Evolutionary conservation across 2,329 filamentous ascomycete species (phyloP).

Genomic region (Colletotrichum sojae): DNA sequence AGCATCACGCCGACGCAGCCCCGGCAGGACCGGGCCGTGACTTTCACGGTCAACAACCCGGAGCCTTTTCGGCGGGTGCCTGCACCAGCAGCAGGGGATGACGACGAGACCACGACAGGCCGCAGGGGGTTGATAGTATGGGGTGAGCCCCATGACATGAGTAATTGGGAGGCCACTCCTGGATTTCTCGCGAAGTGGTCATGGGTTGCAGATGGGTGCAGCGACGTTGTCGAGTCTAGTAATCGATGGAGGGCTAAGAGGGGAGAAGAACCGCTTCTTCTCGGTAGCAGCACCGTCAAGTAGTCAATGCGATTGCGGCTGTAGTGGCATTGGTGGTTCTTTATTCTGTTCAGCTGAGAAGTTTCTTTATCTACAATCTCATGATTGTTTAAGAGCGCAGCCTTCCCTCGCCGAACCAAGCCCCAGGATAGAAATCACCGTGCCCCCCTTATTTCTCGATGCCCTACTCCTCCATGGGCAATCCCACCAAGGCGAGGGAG

Average conservation of each 20-base stretch:
- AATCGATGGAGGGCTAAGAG: conserved; percentile 43
- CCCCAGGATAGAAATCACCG: neutral
- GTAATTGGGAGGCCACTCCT: conserved; percentile 45
- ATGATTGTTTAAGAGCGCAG: too few species aligned
- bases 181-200: conserved; percentile 44
- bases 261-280: conserved; percentile 41
- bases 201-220: conserved; percentile 43
- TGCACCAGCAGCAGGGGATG: neutral
- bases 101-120: conserved; percentile 23
- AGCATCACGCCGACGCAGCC: neutral
- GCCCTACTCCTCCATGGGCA: conserved; percentile 26
- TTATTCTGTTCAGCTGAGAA: too few species aligned
- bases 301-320: too few species aligned
- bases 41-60: conserved; percentile 5
- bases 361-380: too few species aligned
- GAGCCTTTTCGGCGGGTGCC: neutral
- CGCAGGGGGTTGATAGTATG: conserved; percentile 44
- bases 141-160: conserved; percentile 44
- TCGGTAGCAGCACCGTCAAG: neutral
- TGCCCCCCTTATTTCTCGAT: neutral
- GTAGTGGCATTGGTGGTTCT: too few species aligned
- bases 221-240: neutral
- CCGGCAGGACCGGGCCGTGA: neutral
- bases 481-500: conserved; percentile 31
- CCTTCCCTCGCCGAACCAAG: too few species aligned